These are phyloP conservation scores for Podaxis rugospora DNA, from an alignment of 768 basidiomycete species.

Conservation along the genomic window DNA sequence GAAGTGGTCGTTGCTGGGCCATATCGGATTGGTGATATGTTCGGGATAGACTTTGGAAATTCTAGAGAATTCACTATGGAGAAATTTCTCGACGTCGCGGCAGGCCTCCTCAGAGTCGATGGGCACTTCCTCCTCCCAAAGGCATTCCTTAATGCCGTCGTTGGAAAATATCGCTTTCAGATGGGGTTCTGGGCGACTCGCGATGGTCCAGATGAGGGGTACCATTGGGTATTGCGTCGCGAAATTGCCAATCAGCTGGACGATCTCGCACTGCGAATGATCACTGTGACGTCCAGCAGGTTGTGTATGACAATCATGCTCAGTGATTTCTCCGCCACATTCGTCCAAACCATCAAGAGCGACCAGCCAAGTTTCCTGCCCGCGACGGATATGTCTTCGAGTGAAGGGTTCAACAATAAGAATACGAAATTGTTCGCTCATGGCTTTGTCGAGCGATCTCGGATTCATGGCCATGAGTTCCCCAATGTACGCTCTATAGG, in stretches of 20 bases:
- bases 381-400: neutral
- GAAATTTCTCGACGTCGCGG: constrained; percentile 17
- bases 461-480: constrained; percentile 1
- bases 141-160: neutral
- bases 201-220: constrained; percentile 21
- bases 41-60: constrained; percentile 7
- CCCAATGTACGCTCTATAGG: neutral
- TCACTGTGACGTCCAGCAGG: neutral
- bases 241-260: constrained; percentile 8
- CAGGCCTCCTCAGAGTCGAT: constrained; percentile 13
- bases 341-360: constrained; percentile 24
- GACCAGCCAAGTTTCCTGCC: constrained; percentile 4
- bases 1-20: constrained; percentile 16
- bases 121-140: constrained; percentile 3
- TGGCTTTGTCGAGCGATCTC: constrained; percentile 6
- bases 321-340: constrained; percentile 11
- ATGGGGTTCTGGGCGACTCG: constrained; percentile 23
- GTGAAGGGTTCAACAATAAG: constrained; percentile 14
- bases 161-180: constrained; percentile 15
- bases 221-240: neutral
- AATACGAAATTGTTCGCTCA: constrained; percentile 10
- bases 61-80: constrained; percentile 10
- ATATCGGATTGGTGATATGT: neutral
- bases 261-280: constrained; percentile 13
- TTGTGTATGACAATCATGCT: too few species aligned